These are phyloP conservation scores for Suaeda aralocaspica DNA, from an alignment of 148 eudicot genomes.

Conservation along the genomic window DNA sequence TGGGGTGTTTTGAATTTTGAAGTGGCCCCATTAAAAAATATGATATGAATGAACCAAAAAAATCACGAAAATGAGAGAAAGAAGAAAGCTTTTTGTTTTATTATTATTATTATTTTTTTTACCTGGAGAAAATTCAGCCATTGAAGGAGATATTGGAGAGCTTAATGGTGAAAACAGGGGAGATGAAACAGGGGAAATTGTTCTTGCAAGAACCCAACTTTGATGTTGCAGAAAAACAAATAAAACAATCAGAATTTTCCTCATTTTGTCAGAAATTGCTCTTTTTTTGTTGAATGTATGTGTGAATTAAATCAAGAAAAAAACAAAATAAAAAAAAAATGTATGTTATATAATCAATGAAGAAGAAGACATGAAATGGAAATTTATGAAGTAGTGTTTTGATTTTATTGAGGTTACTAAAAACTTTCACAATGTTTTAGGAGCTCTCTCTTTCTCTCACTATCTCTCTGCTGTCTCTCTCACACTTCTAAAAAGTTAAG, in stretches of 20 bases:
- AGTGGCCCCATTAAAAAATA: conserved; percentile 9
- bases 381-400: neutral
- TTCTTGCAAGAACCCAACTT: conserved; percentile 28
- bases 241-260: conserved; percentile 10
- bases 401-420: neutral
- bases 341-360: neutral
- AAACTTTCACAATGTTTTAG: neutral
- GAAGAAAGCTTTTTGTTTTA: neutral
- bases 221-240: conserved; percentile 28
- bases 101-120: too few relatives aligned
- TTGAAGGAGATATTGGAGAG: conserved; percentile 34
- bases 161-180: conserved; percentile 17
- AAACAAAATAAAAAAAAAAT: too few relatives aligned
- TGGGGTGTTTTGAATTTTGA: conserved; percentile 5
- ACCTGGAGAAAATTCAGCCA: conserved; percentile 51
- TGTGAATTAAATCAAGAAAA: too few relatives aligned
- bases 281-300: too few relatives aligned
- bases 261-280: conserved; percentile 19
- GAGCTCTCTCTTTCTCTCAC: neutral
- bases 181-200: conserved; percentile 30
- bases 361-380: conserved; percentile 14
- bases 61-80: neutral
- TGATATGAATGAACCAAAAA: neutral
- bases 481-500: conserved; percentile 1
- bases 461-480: conserved; percentile 15